Percentiles rank a stretch among this genome's conserved stretches.
Conservation (phyloP, 495 filamentous ascomycete genomes). For the Peziza echinospora region DNA sequence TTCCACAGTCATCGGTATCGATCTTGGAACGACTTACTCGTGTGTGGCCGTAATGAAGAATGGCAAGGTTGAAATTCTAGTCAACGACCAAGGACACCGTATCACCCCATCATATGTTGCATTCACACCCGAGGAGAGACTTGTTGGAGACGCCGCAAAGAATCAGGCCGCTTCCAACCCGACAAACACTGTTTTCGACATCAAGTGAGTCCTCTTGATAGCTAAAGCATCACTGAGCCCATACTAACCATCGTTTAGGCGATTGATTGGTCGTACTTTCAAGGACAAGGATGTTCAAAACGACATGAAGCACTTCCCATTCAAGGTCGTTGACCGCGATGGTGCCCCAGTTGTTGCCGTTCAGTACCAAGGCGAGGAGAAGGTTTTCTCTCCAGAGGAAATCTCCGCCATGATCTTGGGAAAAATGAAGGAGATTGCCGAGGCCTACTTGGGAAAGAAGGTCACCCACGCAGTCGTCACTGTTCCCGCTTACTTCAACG, state of each 20-base stretch:
- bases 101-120: conserved; percentile 98
- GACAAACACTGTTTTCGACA: conserved; percentile 66
- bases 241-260: conserved; percentile 27
- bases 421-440: conserved; percentile 96
- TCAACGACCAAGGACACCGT: conserved; percentile 96
- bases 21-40: conserved; percentile 96
- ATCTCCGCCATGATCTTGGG: conserved; percentile 70
- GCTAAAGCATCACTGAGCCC: no score
- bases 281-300: conserved; percentile 63
- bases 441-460: conserved; percentile 81
- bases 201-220: conserved; percentile 81
- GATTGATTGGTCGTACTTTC: conserved; percentile 77
- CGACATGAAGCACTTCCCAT: conserved; percentile 81
- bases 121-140: conserved; percentile 90
- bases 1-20: conserved; percentile 80
- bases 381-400: conserved; percentile 70
- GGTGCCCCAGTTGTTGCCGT: conserved; percentile 66
- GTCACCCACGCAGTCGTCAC: conserved; percentile 95
- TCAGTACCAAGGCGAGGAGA: conserved; percentile 47
- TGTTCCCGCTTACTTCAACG: conserved; percentile 98
- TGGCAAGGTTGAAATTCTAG: conserved; percentile 93
- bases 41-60: conserved; percentile 99
- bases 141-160: conserved; percentile 98
- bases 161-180: conserved; percentile 97
- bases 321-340: conserved; percentile 61